Evolutionary conservation across 352 stramenopile species (phyloP).

Genomic region (Pythium pyrilobum): DNA sequence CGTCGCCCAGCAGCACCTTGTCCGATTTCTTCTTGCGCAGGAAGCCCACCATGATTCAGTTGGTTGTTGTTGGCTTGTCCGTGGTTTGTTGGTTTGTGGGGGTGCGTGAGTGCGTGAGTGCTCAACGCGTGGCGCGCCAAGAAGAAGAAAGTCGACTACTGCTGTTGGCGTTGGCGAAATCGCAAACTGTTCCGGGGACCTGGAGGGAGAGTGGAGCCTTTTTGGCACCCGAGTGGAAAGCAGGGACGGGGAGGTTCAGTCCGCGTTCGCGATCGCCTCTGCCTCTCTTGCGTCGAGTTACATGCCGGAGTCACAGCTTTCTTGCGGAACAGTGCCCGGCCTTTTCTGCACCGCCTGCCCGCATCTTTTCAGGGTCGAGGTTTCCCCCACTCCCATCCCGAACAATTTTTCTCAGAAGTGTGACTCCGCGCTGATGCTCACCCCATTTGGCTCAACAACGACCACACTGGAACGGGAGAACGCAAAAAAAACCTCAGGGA

Average conservation of each 20-base stretch:
- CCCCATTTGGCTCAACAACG: no score
- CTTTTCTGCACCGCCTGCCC: background rate
- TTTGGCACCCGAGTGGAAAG: background rate
- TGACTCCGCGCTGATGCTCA: no score
- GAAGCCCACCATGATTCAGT: conserved; percentile 61
- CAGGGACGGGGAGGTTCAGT: conserved; percentile 8
- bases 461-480: no score
- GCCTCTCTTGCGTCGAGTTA: background rate
- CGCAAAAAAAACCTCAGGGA: background rate
- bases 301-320: background rate
- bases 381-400: background rate
- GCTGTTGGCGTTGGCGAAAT: background rate
- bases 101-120: background rate
- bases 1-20: conserved; percentile 55
- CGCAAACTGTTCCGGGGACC: no score
- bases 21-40: conserved; percentile 85
- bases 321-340: background rate
- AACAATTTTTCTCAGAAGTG: background rate
- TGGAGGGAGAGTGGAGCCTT: no score
- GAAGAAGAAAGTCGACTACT: no score
- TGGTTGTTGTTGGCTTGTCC: background rate
- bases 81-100: background rate
- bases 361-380: background rate
- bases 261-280: conserved; percentile 3
- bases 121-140: conserved; percentile 2